A percentile compares a stretch with the other conserved stretches of the same genome.
Conservation (phyloP, 352 stramenopile genomes). For the Phytophthora macrochlamydospora region DNA sequence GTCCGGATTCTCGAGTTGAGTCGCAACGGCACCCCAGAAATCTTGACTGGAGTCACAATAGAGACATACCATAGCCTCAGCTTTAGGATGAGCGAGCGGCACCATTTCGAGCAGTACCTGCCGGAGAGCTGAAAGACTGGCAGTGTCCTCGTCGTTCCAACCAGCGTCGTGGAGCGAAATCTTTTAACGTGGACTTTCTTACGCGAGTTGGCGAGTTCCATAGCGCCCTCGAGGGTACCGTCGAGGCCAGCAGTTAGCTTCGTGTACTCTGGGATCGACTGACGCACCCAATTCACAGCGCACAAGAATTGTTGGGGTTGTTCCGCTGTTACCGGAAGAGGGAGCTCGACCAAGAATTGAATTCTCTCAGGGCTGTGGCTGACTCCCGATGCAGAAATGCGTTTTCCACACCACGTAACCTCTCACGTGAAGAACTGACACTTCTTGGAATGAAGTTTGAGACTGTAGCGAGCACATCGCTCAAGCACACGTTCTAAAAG, state of each 20-base stretch:
- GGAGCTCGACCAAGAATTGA: no score
- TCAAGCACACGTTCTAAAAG: no score
- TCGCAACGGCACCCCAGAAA: conserved; percentile 23
- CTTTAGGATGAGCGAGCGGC: conserved; percentile 21
- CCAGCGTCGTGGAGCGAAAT: conserved; percentile 10
- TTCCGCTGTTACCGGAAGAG: no score
- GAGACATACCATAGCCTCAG: conserved; percentile 17
- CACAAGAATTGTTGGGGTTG: no score
- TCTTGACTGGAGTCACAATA: conserved; percentile 29
- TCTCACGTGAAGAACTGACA: no score
- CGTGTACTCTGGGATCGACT: no score
- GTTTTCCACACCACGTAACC: no score
- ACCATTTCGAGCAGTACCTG: conserved; percentile 17
- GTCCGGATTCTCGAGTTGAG: conserved; percentile 12
- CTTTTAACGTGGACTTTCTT: conserved; percentile 26
- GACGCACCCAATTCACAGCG: no score
- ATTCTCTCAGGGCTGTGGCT: no score
- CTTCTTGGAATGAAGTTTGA: no score
- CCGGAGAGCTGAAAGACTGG: conserved; percentile 4
- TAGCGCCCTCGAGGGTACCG: conserved; percentile 13
- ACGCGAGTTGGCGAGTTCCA: background rate
- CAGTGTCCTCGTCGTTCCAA: conserved; percentile 7
- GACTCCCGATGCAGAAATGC: no score
- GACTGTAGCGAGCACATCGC: no score
- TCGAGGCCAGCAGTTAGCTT: background rate